phyloP scores from a whole-genome alignment of 2,329 filamentous ascomycete genomes.

The Zymoseptoria passerinii region DNA sequence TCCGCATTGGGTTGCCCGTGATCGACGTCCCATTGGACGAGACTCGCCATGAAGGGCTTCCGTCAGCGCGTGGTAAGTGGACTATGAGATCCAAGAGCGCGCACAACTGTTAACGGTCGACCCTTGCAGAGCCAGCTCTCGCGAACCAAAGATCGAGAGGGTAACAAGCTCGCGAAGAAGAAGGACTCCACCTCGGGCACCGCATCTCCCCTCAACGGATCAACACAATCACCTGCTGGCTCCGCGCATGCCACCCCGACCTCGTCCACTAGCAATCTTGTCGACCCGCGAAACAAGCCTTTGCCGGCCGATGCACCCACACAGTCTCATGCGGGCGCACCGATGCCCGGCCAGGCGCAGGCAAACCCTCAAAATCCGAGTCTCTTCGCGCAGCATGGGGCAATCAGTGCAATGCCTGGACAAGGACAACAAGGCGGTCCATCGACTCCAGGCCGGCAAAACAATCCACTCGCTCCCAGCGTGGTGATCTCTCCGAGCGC shows the following conservation, averaged over 20 bases:
- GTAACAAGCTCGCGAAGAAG: constrained; percentile 63
- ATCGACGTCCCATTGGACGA: constrained; percentile 11
- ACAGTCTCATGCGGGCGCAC: constrained; percentile 41
- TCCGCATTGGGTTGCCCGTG: constrained; percentile 24
- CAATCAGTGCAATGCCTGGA: constrained; percentile 10
- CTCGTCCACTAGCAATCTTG: constrained; percentile 79
- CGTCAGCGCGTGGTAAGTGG: constrained; percentile 88
- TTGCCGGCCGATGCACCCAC: constrained; percentile 41
- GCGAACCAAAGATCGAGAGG: constrained; percentile 49
- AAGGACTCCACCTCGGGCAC: constrained; percentile 57
- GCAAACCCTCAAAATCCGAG: constrained; percentile 14
- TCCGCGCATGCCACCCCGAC: constrained; percentile 67
- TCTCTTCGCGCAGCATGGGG: constrained; percentile 18
- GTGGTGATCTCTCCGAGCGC: constrained; percentile 93
- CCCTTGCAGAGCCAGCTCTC: constrained; percentile 68
- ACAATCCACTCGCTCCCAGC: constrained; percentile 49
- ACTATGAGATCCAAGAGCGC: constrained; percentile 12
- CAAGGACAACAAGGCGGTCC: constrained; percentile 17
- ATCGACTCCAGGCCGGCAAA: constrained; percentile 24
- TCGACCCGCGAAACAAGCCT: constrained; percentile 77
- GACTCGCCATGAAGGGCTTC: constrained; percentile 76
- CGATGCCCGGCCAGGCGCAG: constrained; percentile 21
- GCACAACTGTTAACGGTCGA: constrained; percentile 18
- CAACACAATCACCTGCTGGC: constrained; percentile 49
- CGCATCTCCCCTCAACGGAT: constrained; percentile 58